Evolutionary conservation across 2,329 filamentous ascomycete species (phyloP), one percentile per base, ranked within the genome.

Genomic region (Macroventuria anomochaeta): DNA sequence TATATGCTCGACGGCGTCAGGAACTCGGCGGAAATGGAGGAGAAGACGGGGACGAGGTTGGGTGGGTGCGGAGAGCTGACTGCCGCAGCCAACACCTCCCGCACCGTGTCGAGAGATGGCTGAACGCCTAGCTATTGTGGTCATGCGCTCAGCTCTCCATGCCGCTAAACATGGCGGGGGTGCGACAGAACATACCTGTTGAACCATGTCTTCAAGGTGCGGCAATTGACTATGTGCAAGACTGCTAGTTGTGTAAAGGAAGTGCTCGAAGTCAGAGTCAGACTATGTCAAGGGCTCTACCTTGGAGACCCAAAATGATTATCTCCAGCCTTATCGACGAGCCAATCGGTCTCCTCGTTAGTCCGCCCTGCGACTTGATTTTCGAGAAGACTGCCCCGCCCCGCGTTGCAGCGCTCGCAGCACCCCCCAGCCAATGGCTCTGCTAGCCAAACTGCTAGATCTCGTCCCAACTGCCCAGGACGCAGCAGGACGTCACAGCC

Each of bases 1-100:
- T 97, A 99, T 64, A 96, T 93, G 58, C 90, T 85, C n/a, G 91
- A 93, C 3, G 95, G 95, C 1, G 93, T 99, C 74, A 97, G 84
- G 63, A 97, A 88, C 76, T 97, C 93, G 65, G 93, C 93, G 5
- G 91, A 87, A 65, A 96, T 91, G 61, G 93, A 90, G 21, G 89
- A 87, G 76, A 88, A 92, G 34, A 96, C 75, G 2, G 92, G 91
- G 7, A 96, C 84, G 58, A 96, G 84, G 67, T 95, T 96, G 3
- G 89, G 88, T 52, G 85, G 79, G 62, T 84, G 83, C 48, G 80
- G 71, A 32, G 81, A 79, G 21, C 77, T 74, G 65, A 76, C 76
- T 18, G 81, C 80, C 47, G 79, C 76, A 38, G 79, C 73, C 61
- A 89, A 73, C 39, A 88, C 78, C 48, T 83, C 78, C 60, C 77